phyloP scores from a whole-genome alignment of 2,329 filamentous ascomycete species.

The Fusarium sp. region DNA sequence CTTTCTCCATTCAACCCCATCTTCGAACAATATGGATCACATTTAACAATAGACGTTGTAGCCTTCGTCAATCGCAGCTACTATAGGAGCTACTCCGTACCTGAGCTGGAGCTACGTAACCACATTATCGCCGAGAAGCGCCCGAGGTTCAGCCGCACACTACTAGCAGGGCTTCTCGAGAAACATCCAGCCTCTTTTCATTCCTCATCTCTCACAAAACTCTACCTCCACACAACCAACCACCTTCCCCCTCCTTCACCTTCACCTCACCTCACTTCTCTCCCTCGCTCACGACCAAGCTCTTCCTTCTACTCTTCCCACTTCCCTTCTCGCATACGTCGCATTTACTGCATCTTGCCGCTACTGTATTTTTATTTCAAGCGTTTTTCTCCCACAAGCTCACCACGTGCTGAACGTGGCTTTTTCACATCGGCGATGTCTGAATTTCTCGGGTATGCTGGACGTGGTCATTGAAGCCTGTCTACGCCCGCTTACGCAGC shows the following conservation, averaged over 20 bases:
- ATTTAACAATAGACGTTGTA: background rate
- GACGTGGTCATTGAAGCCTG: slow-evolving; percentile 45
- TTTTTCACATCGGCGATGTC: slow-evolving; percentile 61
- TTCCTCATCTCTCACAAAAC: slow-evolving; percentile 51
- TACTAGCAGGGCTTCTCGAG: slow-evolving; percentile 43
- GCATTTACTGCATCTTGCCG: slow-evolving; percentile 35
- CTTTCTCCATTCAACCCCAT: background rate
- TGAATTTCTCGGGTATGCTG: slow-evolving; percentile 69
- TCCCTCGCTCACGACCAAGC: slow-evolving; percentile 24
- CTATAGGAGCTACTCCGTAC: background rate
- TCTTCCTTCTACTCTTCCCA: slow-evolving; percentile 24
- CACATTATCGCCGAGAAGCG: slow-evolving; percentile 38
- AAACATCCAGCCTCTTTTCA: slow-evolving; percentile 49
- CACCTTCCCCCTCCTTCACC: slow-evolving; percentile 38
- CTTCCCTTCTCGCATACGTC: slow-evolving; percentile 30
- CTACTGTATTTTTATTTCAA: slow-evolving; percentile 40
- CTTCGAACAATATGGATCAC: background rate
- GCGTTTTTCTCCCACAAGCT: slow-evolving; percentile 46
- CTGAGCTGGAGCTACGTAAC: slow-evolving; percentile 15
- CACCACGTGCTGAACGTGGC: slow-evolving; percentile 59
- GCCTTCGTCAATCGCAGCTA: background rate
- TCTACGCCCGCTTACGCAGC: slow-evolving; percentile 51
- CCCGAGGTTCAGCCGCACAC: slow-evolving; percentile 43
- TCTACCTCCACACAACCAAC: slow-evolving; percentile 50
- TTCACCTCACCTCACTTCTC: slow-evolving; percentile 22